Conservation (phyloP, 2,329 filamentous ascomycete species). For the Daldinia eschscholtzii region DNA sequence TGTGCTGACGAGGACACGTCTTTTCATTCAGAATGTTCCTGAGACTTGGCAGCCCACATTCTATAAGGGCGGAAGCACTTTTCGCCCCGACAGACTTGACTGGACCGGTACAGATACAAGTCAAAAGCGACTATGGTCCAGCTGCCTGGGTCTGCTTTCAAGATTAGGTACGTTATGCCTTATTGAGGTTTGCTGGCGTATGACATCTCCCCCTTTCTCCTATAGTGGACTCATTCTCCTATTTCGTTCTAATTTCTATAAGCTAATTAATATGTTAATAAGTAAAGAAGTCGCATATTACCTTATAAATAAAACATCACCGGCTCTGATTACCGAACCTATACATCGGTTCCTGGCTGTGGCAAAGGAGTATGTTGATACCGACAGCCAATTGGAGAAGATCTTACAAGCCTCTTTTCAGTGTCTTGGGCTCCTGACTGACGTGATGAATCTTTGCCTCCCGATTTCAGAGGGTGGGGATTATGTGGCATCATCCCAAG, state of each 20-base stretch:
- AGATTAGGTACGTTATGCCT: conserved; percentile 4
- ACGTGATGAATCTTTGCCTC: conserved; percentile 7
- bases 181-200: not conserved
- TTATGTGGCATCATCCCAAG: not conserved
- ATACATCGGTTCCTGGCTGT: not conserved
- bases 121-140: not conserved
- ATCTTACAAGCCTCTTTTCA: not conserved
- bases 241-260: not conserved
- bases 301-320: conserved; percentile 1
- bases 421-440: not conserved
- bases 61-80: conserved; percentile 20
- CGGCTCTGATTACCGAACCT: not conserved
- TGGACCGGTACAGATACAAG: not conserved
- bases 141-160: not conserved
- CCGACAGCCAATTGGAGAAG: not conserved
- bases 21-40: conserved; percentile 35
- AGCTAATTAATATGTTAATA: not conserved
- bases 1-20: conserved; percentile 1
- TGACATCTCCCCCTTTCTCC: not conserved
- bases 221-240: too few relatives aligned
- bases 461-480: not conserved
- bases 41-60: conserved; percentile 40
- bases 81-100: conserved; percentile 18
- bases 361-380: not conserved
- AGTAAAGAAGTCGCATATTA: conserved; percentile 6